Evolutionary conservation across 2,329 filamentous ascomycete species (phyloP).

Genomic region (Immersiporthe knoxdaviesiana): DNA sequence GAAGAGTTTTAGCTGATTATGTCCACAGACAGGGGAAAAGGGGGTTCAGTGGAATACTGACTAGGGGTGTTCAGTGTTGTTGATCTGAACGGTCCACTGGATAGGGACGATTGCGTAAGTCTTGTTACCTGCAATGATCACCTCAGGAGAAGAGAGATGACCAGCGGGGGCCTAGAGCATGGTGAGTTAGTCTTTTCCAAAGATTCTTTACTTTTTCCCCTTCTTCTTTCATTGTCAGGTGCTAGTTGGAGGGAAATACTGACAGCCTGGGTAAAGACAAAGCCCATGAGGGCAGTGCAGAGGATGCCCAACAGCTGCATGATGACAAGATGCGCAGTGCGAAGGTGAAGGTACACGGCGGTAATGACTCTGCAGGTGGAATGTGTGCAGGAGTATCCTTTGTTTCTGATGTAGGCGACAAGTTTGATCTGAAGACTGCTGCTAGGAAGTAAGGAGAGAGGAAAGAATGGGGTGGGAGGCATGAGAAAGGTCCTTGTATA

Average conservation of each 20-base stretch:
- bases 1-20: neutral
- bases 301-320: constrained; percentile 9
- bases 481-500: neutral
- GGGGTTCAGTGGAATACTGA: neutral
- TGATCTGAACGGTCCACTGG: constrained; percentile 7
- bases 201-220: too few relatives aligned
- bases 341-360: neutral
- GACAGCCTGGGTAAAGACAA: constrained; percentile 3
- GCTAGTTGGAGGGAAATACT: neutral
- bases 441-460: neutral
- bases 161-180: neutral
- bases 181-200: neutral
- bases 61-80: constrained; percentile 16
- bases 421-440: neutral
- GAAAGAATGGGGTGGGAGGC: neutral
- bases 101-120: constrained; percentile 13
- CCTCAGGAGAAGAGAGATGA: neutral
- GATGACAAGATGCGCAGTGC: neutral
- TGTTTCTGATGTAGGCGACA: neutral
- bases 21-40: neutral
- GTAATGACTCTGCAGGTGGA: too few relatives aligned
- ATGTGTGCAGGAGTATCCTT: neutral
- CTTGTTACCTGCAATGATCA: neutral
- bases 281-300: constrained; percentile 2
- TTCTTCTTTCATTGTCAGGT: neutral